Base-by-base conservation (phyloP, 306 rosid genomes). In the Medicago lupulina region DNA sequence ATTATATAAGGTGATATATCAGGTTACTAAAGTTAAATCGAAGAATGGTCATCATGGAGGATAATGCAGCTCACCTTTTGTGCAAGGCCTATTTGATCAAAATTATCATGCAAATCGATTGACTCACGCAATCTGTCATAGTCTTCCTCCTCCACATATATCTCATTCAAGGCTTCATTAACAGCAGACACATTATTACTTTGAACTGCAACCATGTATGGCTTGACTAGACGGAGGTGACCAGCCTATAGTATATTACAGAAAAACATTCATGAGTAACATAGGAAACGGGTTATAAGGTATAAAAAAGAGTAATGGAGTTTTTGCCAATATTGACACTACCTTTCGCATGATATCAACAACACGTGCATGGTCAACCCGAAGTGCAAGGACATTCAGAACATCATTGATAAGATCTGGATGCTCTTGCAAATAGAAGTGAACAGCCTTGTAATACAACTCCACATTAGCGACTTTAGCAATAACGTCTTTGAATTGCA, bases 261-360 rank as follows among this genome's bases (percentile, higher is more conserved):
- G 67, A 76, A 58, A 70, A 77, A 68, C 18, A 60, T 17, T 65
- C 65, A 7, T 74, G 15, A 73, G 79, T 49, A 49, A 71, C 25
- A 67, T 2, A 12, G 8, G 59, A 12, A 54, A 60, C 39, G 49
- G 76, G 51, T 51, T 21, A 19, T 19, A 39, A 66, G 41, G 67
- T 46, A 64, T 10, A 51, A 70, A 44, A 25, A 68, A 38, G 41
- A 49, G 70, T 51, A 60, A 14, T 15, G 13, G 67, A 83, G 25
- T 23, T 81, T 25, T 49, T 55, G 25, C 28, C 71, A 67, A 6
- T 74, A 67, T 8, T 47, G 59, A 59, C 31, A 46, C 67, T 76
- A 96, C 99, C 98, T 92, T 96, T 25, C 96, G 89, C 99, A 96
- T 96, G 67, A 96, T 96, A 85, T 96, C 99, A 73, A 96, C 98